A percentile compares a stretch with the other conserved stretches of the same genome.
Evolutionary conservation across 2,329 filamentous ascomycete species (phyloP).

Genomic region (Decorospora gaudefroyi): DNA sequence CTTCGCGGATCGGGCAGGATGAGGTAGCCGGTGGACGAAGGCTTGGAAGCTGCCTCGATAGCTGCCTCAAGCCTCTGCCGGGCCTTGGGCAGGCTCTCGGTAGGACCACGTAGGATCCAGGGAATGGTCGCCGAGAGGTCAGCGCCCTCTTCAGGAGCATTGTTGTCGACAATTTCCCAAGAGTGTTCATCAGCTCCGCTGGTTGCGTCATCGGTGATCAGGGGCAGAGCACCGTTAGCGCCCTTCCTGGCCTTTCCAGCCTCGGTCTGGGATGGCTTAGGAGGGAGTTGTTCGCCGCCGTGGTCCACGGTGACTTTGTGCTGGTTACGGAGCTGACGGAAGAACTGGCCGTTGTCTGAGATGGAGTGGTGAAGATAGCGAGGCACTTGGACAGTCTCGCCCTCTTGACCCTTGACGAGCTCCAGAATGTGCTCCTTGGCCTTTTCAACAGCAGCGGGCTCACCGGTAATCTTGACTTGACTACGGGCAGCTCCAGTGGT

Average conservation of each 20-base stretch:
- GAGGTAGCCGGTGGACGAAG: slow-evolving; percentile 79
- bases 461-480: slow-evolving; percentile 82
- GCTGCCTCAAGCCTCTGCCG: slow-evolving; percentile 74
- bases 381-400: slow-evolving; percentile 84
- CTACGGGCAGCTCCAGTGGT: slow-evolving; percentile 72
- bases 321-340: slow-evolving; percentile 85
- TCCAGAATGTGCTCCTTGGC: slow-evolving; percentile 83
- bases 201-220: slow-evolving; percentile 81
- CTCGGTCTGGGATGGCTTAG: slow-evolving; percentile 63
- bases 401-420: slow-evolving; percentile 82
- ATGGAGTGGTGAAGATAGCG: slow-evolving; percentile 80
- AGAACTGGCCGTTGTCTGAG: slow-evolving; percentile 88
- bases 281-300: slow-evolving; percentile 74
- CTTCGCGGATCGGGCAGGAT: slow-evolving; percentile 86
- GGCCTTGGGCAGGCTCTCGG: slow-evolving; percentile 81
- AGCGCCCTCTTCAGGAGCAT: slow-evolving; percentile 57
- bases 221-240: slow-evolving; percentile 70
- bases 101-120: slow-evolving; percentile 82
- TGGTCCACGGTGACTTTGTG: slow-evolving; percentile 91
- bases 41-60: slow-evolving; percentile 71
- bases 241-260: slow-evolving; percentile 54
- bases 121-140: slow-evolving; percentile 66
- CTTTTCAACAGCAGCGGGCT: slow-evolving; percentile 76
- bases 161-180: slow-evolving; percentile 79
- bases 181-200: slow-evolving; percentile 68